Evolutionary conservation across 257 asterid species (phyloP).

Genomic region (Echites panduratus): DNA sequence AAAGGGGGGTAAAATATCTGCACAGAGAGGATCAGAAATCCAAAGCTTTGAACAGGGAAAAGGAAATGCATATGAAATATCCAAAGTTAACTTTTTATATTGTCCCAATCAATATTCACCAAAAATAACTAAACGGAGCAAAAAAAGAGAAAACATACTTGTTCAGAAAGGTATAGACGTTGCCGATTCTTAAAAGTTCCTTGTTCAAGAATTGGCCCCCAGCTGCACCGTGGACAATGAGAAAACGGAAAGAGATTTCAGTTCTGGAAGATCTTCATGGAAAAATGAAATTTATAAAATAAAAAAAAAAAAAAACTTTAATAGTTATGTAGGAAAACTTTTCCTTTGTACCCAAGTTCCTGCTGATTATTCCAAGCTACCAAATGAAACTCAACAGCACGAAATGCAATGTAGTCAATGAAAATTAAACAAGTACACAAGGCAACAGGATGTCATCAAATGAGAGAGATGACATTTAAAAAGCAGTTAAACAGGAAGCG

Average conservation of each 20-base stretch:
- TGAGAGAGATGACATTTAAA: too few relatives aligned
- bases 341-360: neutral
- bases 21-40: neutral
- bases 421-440: neutral
- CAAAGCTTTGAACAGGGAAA: neutral
- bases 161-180: slow-evolving; percentile 90
- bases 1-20: neutral
- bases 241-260: neutral
- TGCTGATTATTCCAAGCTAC: neutral
- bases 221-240: slow-evolving; percentile 31
- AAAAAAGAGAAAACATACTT: slow-evolving; percentile 34
- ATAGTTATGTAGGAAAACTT: neutral
- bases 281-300: neutral
- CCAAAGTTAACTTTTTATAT: neutral
- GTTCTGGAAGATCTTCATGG: neutral
- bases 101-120: neutral
- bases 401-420: neutral
- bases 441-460: too few relatives aligned
- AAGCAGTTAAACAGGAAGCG: too few relatives aligned
- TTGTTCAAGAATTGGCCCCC: slow-evolving; percentile 85
- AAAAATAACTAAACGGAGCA: neutral
- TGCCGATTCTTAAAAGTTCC: slow-evolving; percentile 57
- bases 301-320: neutral
- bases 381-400: neutral
- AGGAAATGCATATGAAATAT: neutral